Conservation (phyloP, 768 basidiomycete species). For the Favolaschia claudopus region DNA sequence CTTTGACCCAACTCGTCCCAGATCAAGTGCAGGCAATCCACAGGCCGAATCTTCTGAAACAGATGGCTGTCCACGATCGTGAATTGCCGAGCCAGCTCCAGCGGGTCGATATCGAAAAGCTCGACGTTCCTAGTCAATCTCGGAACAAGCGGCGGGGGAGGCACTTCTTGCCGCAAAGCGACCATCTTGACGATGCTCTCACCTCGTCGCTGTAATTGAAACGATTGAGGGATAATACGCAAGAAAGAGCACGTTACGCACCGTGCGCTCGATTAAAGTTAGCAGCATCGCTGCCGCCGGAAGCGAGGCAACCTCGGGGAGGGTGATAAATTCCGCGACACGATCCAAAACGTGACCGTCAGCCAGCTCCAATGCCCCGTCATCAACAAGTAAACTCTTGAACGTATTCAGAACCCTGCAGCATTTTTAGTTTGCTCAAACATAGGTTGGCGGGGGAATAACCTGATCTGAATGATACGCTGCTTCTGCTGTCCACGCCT, state of each 20-base stretch:
- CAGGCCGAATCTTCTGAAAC: constrained; percentile 87
- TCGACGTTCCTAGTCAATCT: constrained; percentile 77
- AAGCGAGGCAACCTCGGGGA: constrained; percentile 67
- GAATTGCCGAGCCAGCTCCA: constrained; percentile 93
- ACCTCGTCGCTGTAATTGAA: constrained; percentile 55
- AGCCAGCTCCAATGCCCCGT: constrained; percentile 84
- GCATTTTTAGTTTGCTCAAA: constrained; percentile 8
- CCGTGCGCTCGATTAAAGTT: constrained; percentile 78
- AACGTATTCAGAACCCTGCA: constrained; percentile 88
- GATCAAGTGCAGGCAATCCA: constrained; percentile 89
- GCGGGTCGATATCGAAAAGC: constrained; percentile 83
- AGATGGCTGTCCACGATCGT: constrained; percentile 89
- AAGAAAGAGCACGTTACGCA: constrained; percentile 53
- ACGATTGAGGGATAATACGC: constrained; percentile 3
- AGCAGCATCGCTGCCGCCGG: constrained; percentile 80
- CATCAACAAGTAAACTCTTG: constrained; percentile 87
- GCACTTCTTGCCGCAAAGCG: constrained; percentile 60
- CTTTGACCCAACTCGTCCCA: constrained; percentile 77
- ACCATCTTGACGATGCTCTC: constrained; percentile 64
- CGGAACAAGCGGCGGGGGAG: constrained; percentile 81
- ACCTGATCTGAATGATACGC: constrained; percentile 88
- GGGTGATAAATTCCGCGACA: constrained; percentile 81
- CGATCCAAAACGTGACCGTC: constrained; percentile 82
- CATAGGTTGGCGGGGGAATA: constrained; percentile 30
- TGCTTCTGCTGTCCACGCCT: constrained; percentile 90